Conservation (phyloP, 2,329 filamentous ascomycete species). For the Fusarium anguioides region DNA sequence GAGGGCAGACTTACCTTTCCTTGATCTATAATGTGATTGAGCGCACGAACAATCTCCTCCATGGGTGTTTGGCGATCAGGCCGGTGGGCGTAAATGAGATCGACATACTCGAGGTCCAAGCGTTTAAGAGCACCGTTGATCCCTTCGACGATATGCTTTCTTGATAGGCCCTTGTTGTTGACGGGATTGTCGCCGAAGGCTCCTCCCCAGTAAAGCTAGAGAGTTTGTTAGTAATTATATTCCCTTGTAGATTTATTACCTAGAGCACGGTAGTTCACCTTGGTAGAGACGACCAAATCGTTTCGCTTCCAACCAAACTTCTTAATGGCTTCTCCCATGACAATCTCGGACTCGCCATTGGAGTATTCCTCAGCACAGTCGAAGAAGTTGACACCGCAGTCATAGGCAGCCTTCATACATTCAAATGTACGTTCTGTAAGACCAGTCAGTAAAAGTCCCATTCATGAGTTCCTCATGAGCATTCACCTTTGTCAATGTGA, state of each 20-base stretch:
- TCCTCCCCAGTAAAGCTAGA: slow-evolving; percentile 71
- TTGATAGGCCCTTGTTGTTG: slow-evolving; percentile 74
- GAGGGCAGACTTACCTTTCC: slow-evolving; percentile 54
- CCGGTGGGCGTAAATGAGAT: slow-evolving; percentile 76
- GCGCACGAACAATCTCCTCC: slow-evolving; percentile 76
- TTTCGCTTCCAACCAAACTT: slow-evolving; percentile 71
- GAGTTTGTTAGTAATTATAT: background rate
- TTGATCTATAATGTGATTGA: slow-evolving; percentile 75
- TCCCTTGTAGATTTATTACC: background rate
- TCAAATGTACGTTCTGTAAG: slow-evolving; percentile 59
- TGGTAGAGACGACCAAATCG: slow-evolving; percentile 71
- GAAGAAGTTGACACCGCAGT: slow-evolving; percentile 71
- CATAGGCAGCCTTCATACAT: slow-evolving; percentile 71
- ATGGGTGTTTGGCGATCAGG: slow-evolving; percentile 75
- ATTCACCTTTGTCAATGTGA: slow-evolving; percentile 71
- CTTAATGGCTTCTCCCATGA: slow-evolving; percentile 70
- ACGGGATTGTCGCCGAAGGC: slow-evolving; percentile 70
- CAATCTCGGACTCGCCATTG: slow-evolving; percentile 70
- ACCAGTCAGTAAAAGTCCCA: slow-evolving; percentile 8
- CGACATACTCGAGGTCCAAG: slow-evolving; percentile 70
- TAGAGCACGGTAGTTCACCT: slow-evolving; percentile 52
- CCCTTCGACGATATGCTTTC: slow-evolving; percentile 77
- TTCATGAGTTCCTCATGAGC: background rate
- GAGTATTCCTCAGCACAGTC: slow-evolving; percentile 69
- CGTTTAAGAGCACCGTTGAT: slow-evolving; percentile 68